Percentiles rank a stretch among this genome's conserved stretches.
These are phyloP conservation scores for Neoascochyta sp. DNA, from an alignment of 2,329 filamentous ascomycete genomes.

Conservation along the genomic window DNA sequence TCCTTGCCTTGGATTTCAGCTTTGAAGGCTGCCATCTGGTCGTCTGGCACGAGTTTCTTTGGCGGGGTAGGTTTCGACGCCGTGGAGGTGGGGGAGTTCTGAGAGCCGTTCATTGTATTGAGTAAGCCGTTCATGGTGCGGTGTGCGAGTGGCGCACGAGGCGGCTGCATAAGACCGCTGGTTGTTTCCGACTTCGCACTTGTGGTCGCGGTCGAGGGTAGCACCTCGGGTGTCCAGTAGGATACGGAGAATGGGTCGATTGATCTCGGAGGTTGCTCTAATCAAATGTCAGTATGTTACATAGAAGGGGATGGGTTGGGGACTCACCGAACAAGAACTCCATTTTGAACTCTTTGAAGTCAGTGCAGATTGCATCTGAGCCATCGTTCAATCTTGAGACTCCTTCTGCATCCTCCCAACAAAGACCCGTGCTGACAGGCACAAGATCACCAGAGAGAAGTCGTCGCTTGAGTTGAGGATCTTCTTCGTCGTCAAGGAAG, in stretches of 20 bases:
- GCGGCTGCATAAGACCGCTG: slow-evolving; percentile 38
- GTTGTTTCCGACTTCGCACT: slow-evolving; percentile 12
- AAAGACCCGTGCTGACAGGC: slow-evolving; percentile 74
- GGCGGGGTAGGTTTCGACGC: slow-evolving; percentile 37
- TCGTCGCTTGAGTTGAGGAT: slow-evolving; percentile 55
- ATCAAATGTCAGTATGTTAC: slow-evolving; percentile 9
- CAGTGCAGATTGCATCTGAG: slow-evolving; percentile 45
- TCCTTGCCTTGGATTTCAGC: slow-evolving; percentile 65
- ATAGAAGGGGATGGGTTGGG: neutral
- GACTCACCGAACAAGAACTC: slow-evolving; percentile 68
- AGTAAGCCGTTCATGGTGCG: slow-evolving; percentile 35
- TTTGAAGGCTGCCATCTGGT: slow-evolving; percentile 66
- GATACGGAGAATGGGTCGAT: slow-evolving; percentile 81
- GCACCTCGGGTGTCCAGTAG: slow-evolving; percentile 63
- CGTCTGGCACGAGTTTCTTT: slow-evolving; percentile 52
- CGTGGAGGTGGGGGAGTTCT: slow-evolving; percentile 13
- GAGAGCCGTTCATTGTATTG: slow-evolving; percentile 26
- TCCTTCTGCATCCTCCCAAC: slow-evolving; percentile 64
- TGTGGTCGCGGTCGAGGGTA: slow-evolving; percentile 7
- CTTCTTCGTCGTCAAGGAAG: slow-evolving; percentile 82
- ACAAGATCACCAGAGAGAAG: slow-evolving; percentile 64
- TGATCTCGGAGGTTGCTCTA: slow-evolving; percentile 49
- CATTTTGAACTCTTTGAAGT: slow-evolving; percentile 63
- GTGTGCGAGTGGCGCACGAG: slow-evolving; percentile 42
- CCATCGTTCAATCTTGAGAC: slow-evolving; percentile 46